These are phyloP conservation scores for Smithsoniella earleae DNA, from an alignment of 163 green algal species.

Conservation along the genomic window DNA sequence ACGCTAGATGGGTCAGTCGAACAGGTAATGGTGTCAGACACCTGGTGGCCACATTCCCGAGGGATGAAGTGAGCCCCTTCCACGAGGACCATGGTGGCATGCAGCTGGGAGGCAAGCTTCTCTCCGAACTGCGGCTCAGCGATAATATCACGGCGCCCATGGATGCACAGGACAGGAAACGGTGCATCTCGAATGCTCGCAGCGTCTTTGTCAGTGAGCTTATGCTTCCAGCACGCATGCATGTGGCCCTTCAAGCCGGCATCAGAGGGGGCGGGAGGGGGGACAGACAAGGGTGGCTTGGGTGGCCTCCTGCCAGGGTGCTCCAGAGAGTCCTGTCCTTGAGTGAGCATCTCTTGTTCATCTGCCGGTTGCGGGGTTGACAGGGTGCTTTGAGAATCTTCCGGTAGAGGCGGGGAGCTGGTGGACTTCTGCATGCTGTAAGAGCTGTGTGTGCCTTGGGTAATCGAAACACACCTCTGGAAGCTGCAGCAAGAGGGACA, in stretches of 20 bases:
- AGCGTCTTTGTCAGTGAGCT: slow-evolving; percentile 34
- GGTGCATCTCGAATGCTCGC: slow-evolving; percentile 21
- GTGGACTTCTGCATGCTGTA: no score
- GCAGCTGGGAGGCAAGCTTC: slow-evolving; percentile 37
- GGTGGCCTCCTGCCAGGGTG: no score
- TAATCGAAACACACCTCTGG: no score
- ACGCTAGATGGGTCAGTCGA: not conserved
- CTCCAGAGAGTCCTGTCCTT: no score
- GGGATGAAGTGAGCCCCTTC: slow-evolving; percentile 46
- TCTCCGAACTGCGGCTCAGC: slow-evolving; percentile 35
- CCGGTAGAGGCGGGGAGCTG: no score
- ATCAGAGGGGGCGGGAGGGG: no score
- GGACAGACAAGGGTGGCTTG: not conserved
- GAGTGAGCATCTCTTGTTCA: no score
- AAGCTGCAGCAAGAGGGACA: slow-evolving; percentile 1
- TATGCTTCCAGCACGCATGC: slow-evolving; percentile 44
- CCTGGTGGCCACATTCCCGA: slow-evolving; percentile 39
- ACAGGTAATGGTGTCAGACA: not conserved
- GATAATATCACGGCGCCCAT: slow-evolving; percentile 47
- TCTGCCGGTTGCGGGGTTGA: no score
- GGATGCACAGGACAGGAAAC: slow-evolving; percentile 43
- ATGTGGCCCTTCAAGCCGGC: slow-evolving; percentile 44
- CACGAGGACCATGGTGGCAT: slow-evolving; percentile 42
- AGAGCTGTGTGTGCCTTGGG: no score
- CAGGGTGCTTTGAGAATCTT: no score